phyloP scores from a whole-genome alignment of 2,329 filamentous ascomycete species.

The Xylariaceae sp. region DNA sequence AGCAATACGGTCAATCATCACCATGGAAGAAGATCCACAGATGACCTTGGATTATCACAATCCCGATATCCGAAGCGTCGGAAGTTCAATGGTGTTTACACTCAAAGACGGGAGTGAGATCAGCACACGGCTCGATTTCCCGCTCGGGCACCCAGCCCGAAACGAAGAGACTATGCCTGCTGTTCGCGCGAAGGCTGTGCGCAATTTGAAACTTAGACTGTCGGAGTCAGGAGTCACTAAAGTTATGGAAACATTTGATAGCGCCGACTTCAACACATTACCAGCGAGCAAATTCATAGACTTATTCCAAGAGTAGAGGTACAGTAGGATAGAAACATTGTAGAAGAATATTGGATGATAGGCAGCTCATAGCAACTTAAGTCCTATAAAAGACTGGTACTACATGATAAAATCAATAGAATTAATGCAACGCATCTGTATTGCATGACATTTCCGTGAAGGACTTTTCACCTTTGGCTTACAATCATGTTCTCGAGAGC shows the following conservation, averaged over 20 bases:
- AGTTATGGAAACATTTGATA: conserved; percentile 8
- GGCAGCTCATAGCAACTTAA: too few relatives aligned
- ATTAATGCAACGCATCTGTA: too few relatives aligned
- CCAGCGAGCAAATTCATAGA: conserved; percentile 14
- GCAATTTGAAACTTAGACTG: conserved; percentile 12
- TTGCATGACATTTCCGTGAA: too few relatives aligned
- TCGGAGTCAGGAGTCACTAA: conserved; percentile 2
- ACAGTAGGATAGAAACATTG: too few relatives aligned
- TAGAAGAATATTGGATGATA: too few relatives aligned
- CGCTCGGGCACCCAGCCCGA: conserved; percentile 12
- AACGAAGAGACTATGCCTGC: conserved; percentile 9
- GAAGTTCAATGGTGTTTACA: conserved; percentile 10
- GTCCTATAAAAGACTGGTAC: too few relatives aligned
- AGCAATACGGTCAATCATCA: conserved; percentile 13
- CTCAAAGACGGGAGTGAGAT: conserved; percentile 13
- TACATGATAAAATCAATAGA: too few relatives aligned
- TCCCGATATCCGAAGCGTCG: conserved; percentile 14
- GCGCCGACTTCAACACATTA: conserved; percentile 4
- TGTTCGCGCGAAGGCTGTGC: conserved; percentile 13
- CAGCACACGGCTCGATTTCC: conserved; percentile 10
- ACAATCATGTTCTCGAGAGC: too few relatives aligned
- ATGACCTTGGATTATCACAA: conserved; percentile 20
- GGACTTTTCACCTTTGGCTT: too few relatives aligned
- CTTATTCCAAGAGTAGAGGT: conserved; percentile 7
- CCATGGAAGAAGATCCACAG: conserved; percentile 16